Evolutionary conservation across 345 rosid species (phyloP).

Genomic region (Acer yangbiense): DNA sequence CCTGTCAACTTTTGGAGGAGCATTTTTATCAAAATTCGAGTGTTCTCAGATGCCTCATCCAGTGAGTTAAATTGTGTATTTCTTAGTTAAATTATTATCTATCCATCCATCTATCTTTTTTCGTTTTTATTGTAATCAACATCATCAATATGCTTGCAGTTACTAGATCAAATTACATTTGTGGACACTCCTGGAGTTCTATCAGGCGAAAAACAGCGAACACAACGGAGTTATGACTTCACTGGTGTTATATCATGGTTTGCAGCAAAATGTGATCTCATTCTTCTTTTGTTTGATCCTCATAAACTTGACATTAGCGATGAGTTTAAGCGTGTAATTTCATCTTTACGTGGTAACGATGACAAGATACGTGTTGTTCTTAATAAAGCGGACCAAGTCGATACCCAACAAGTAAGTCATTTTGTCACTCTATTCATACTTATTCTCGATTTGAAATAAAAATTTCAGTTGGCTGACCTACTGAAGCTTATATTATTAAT

Average conservation of each 20-base stretch:
- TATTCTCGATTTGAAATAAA: neutral
- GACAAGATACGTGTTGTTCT: slow-evolving; percentile 96
- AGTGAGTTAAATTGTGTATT: slow-evolving; percentile 38
- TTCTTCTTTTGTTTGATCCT: slow-evolving; percentile 94
- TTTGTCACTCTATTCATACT: neutral
- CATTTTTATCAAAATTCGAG: slow-evolving; percentile 83
- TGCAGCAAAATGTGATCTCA: slow-evolving; percentile 93
- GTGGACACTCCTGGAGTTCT: slow-evolving; percentile 97
- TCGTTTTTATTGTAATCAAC: neutral
- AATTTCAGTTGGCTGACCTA: slow-evolving; percentile 7
- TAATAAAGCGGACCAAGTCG: slow-evolving; percentile 96
- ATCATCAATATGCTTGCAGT: slow-evolving; percentile 42
- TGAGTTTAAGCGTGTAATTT: slow-evolving; percentile 89
- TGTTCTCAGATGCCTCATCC: slow-evolving; percentile 98
- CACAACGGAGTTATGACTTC: slow-evolving; percentile 85
- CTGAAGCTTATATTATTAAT: slow-evolving; percentile 1
- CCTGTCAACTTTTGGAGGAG: slow-evolving; percentile 83
- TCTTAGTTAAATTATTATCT: neutral
- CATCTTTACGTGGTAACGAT: slow-evolving; percentile 85
- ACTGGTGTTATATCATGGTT: slow-evolving; percentile 96
- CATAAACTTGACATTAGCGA: slow-evolving; percentile 94
- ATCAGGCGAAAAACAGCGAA: slow-evolving; percentile 92
- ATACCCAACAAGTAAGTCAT: slow-evolving; percentile 76
- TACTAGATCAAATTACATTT: slow-evolving; percentile 83
- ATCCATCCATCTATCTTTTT: neutral